A percentile compares a stretch with the other conserved stretches of the same genome.
phyloP scores from a whole-genome alignment of 306 rosid genomes.

The Fragaria nilgerrensis region DNA sequence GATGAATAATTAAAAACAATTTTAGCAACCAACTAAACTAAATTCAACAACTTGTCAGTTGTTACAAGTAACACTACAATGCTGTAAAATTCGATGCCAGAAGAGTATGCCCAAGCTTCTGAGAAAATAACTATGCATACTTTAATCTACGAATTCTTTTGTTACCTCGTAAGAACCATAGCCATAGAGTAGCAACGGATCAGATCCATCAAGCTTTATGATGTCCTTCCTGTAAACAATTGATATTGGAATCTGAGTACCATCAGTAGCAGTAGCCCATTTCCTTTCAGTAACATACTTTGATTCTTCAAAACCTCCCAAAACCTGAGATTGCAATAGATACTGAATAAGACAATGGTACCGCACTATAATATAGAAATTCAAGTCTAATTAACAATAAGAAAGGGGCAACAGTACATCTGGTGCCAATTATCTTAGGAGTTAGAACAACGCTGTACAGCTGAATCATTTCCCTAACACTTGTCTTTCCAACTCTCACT shows the following conservation, averaged over 20 bases:
- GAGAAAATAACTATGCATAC: background rate
- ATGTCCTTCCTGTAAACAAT: slow-evolving; percentile 75
- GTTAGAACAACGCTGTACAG: background rate
- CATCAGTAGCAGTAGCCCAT: slow-evolving; percentile 81
- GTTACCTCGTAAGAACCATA: slow-evolving; percentile 96
- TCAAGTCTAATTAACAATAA: background rate
- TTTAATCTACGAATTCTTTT: slow-evolving; percentile 3
- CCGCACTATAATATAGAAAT: slow-evolving; percentile 8
- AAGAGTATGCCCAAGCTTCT: background rate
- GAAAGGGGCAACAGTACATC: background rate
- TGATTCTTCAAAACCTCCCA: slow-evolving; percentile 84
- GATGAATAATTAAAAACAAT: background rate
- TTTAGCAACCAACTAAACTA: background rate
- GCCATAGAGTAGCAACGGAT: slow-evolving; percentile 88
- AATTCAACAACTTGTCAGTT: background rate
- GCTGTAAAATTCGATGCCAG: background rate
- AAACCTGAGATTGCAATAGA: slow-evolving; percentile 46
- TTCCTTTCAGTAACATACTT: slow-evolving; percentile 78
- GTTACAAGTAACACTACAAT: slow-evolving; percentile 1
- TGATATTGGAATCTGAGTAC: slow-evolving; percentile 79
- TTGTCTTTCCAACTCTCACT: background rate
- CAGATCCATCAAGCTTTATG: slow-evolving; percentile 85
- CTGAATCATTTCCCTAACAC: background rate
- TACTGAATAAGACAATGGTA: background rate
- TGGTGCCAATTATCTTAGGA: background rate